Conservation (phyloP, 2,329 filamentous ascomycete genomes). For the Monilinia fructicola region DNA sequence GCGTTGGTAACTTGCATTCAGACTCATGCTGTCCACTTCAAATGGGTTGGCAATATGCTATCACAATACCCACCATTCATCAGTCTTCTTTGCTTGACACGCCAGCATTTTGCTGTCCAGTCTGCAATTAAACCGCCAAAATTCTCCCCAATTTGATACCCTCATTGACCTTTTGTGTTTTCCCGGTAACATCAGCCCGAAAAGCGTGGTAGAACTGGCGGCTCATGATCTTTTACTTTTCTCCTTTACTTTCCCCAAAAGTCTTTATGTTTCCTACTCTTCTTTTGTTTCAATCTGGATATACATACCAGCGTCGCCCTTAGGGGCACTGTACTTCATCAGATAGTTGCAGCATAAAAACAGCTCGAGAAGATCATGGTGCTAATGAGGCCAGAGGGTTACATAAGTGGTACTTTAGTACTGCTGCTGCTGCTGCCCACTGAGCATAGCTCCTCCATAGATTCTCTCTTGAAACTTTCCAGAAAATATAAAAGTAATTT, state of each 20-base stretch:
- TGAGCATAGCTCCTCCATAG: slow-evolving; percentile 1
- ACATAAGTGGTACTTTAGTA: not conserved
- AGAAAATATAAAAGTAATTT: slow-evolving; percentile 2
- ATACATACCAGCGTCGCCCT: slow-evolving; percentile 2
- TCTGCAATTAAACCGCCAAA: not conserved
- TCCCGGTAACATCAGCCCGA: not conserved
- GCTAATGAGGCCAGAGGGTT: slow-evolving; percentile 3
- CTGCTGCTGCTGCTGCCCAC: not conserved
- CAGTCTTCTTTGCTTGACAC: not conserved
- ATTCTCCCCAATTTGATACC: not conserved
- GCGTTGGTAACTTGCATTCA: not conserved
- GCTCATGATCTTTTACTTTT: not conserved
- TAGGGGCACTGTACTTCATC: slow-evolving; percentile 11
- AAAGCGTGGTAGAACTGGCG: not conserved
- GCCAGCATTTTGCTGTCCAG: not conserved
- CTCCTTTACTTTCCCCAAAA: not conserved
- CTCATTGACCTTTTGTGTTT: too few species aligned
- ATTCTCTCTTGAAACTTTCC: not conserved
- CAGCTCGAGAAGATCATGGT: slow-evolving; percentile 1
- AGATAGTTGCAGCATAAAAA: slow-evolving; percentile 18
- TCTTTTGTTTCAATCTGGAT: slow-evolving; percentile 11
- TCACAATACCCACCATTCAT: not conserved
- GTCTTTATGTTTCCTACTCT: not conserved
- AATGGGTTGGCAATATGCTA: not conserved
- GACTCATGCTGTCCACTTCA: not conserved